phyloP scores from a whole-genome alignment of 495 filamentous ascomycete species.

The Bacidia rubella region DNA sequence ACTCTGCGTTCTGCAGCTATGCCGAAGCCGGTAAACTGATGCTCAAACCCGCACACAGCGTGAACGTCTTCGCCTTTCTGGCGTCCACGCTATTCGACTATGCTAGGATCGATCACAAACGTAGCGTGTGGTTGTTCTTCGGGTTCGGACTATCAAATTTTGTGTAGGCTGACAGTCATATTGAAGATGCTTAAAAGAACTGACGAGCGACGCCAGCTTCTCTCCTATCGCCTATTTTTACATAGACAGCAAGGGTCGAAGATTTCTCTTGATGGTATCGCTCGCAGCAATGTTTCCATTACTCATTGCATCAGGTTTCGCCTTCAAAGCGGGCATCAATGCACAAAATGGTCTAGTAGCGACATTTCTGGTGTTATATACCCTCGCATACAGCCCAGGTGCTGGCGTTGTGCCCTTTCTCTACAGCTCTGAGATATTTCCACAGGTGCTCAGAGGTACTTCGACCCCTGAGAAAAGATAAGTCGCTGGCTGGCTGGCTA shows the following conservation, averaged over 20 bases:
- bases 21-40: too few species aligned
- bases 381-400: constrained; percentile 9
- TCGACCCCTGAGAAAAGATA: background rate
- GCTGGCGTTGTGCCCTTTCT: constrained; percentile 8
- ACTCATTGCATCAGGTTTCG: constrained; percentile 11
- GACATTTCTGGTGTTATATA: constrained; percentile 6
- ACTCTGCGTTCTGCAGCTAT: too few species aligned
- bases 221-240: constrained; percentile 18
- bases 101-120: background rate
- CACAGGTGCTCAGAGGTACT: constrained; percentile 7
- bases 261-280: constrained; percentile 20
- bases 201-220: constrained; percentile 9
- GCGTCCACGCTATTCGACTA: constrained; percentile 4
- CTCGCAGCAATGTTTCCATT: constrained; percentile 18
- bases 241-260: constrained; percentile 21
- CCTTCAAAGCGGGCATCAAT: constrained; percentile 8
- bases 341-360: background rate
- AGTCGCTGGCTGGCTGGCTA: background rate
- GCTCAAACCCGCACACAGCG: constrained; percentile 4
- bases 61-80: constrained; percentile 14
- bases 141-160: constrained; percentile 21
- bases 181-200: too few species aligned
- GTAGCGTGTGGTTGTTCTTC: constrained; percentile 12
- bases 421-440: constrained; percentile 11
- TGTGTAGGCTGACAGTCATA: too few species aligned